These are phyloP conservation scores for Mucor mucedo DNA, from an alignment of 371 early-diverging fungal genomes.

Conservation along the genomic window DNA sequence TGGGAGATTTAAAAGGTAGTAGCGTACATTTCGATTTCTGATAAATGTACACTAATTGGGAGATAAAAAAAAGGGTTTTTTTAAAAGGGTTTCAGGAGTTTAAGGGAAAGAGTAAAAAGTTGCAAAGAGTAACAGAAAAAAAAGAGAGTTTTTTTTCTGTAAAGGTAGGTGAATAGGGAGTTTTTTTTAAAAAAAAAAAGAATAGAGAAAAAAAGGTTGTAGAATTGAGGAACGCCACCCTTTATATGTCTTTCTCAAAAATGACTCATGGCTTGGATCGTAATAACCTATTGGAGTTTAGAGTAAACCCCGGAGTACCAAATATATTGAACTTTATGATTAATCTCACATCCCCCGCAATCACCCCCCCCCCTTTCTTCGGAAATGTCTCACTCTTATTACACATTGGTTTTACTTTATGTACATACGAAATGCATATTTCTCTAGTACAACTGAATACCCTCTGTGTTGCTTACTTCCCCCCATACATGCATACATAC, in stretches of 20 bases:
- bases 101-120: not conserved
- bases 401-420: not conserved
- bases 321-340: not conserved
- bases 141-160: not conserved
- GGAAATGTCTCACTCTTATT: not conserved
- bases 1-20: slow-evolving; percentile 27
- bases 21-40: slow-evolving; percentile 27
- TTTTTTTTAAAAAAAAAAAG: slow-evolving; percentile 1
- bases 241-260: slow-evolving; percentile 9
- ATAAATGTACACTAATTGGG: slow-evolving; percentile 25
- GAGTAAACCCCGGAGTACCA: not conserved
- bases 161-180: not conserved
- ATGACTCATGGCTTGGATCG: not conserved
- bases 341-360: not conserved
- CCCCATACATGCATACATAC: too few relatives aligned
- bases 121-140: not conserved
- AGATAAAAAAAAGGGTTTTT: slow-evolving; percentile 17
- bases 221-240: not conserved
- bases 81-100: slow-evolving; percentile 29
- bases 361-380: too few relatives aligned
- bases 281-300: slow-evolving; percentile 1
- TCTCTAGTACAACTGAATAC: too few relatives aligned
- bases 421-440: too few relatives aligned
- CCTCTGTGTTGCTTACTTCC: too few relatives aligned
- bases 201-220: not conserved